phyloP scores from a whole-genome alignment of 306 rosid species.

The Malus fusca region DNA sequence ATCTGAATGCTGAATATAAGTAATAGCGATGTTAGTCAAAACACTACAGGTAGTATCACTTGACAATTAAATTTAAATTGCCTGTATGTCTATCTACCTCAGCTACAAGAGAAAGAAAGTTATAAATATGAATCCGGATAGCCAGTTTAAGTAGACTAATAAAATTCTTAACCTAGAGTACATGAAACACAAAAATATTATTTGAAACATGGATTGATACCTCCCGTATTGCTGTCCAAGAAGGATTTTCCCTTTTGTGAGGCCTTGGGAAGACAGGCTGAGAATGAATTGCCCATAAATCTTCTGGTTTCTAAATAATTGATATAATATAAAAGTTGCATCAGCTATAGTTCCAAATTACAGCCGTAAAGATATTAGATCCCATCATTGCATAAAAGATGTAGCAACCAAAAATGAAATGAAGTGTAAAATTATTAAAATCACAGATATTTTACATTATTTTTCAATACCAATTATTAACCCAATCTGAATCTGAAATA shows the following conservation, averaged over 20 bases:
- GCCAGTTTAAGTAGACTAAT: not conserved
- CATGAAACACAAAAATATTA: not conserved
- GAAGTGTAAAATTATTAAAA: not conserved
- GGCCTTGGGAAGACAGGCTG: constrained; percentile 72
- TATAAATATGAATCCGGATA: not conserved
- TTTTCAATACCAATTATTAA: not conserved
- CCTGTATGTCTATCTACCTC: not conserved
- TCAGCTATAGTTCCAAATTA: constrained; percentile 1
- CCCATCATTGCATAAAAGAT: constrained; percentile 8
- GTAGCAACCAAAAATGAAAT: not conserved
- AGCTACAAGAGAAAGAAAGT: not conserved
- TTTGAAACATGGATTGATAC: constrained; percentile 27
- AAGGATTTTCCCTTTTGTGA: constrained; percentile 66
- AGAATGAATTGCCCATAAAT: constrained; percentile 90
- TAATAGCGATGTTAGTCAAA: not conserved
- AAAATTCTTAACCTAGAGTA: not conserved
- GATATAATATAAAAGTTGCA: constrained; percentile 15
- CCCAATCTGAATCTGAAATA: not conserved
- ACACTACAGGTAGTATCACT: not conserved
- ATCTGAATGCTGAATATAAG: not conserved
- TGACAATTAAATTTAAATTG: not conserved
- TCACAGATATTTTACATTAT: not conserved
- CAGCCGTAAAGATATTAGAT: not conserved
- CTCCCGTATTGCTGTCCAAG: constrained; percentile 88
- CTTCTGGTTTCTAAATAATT: constrained; percentile 67